Percentiles rank a stretch among this genome's conserved stretches.
Conservation (phyloP, 805 yeast genomes). For the Saccharomyces jurei region DNA sequence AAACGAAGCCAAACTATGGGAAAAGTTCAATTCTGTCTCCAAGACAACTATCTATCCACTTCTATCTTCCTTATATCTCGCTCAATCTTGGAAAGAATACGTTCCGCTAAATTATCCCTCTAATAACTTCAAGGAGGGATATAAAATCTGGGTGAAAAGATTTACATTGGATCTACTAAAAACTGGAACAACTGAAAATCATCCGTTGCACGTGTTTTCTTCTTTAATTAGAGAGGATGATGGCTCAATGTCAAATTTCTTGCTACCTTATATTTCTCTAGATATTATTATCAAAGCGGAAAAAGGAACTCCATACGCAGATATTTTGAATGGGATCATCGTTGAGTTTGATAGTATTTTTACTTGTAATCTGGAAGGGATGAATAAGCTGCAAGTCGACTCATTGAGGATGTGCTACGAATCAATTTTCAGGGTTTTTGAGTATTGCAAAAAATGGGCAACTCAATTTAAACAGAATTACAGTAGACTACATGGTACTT, state of each 20-base stretch:
- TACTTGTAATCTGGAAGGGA: constrained; percentile 35
- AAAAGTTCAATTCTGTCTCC: constrained; percentile 53
- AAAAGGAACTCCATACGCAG: constrained; percentile 33
- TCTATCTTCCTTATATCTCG: constrained; percentile 58
- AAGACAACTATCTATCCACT: constrained; percentile 71
- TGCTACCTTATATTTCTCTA: constrained; percentile 71
- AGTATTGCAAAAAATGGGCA: constrained; percentile 75
- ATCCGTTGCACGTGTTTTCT: constrained; percentile 56
- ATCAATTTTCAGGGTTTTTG: constrained; percentile 68
- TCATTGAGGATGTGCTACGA: constrained; percentile 59
- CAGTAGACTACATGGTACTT: constrained; percentile 22
- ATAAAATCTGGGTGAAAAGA: constrained; percentile 63
- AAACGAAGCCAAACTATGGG: constrained; percentile 43
- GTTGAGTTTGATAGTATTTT: constrained; percentile 57
- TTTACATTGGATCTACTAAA: constrained; percentile 60
- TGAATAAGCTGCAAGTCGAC: constrained; percentile 50
- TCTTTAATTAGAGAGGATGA: constrained; percentile 64
- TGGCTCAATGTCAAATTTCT: constrained; percentile 54
- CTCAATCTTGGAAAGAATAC: constrained; percentile 44
- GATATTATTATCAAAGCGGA: constrained; percentile 50
- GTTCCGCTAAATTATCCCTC: constrained; percentile 53
- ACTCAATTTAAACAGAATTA: constrained; percentile 34
- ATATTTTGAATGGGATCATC: constrained; percentile 38
- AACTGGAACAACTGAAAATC: constrained; percentile 26
- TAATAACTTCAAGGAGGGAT: constrained; percentile 45